Percentiles rank a stretch among this genome's conserved stretches.
Evolutionary conservation across 805 yeast species (phyloP).

Genomic region (Ogataea corticis): DNA sequence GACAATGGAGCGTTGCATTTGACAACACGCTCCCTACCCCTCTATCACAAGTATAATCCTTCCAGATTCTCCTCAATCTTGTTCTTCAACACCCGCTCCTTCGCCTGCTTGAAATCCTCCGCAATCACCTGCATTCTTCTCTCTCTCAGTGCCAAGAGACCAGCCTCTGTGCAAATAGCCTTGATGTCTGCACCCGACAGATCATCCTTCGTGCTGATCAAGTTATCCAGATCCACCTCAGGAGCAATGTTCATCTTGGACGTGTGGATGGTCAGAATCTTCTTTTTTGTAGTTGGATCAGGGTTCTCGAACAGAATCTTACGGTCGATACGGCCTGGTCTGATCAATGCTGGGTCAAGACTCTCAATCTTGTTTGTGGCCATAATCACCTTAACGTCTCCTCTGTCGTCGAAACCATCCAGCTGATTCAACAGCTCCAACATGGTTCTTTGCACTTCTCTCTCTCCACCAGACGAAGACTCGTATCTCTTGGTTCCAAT

Average conservation of each 20-base stretch:
- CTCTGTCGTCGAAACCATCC: conserved; percentile 96
- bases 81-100: conserved; percentile 93
- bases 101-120: conserved; percentile 88
- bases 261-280: conserved; percentile 89
- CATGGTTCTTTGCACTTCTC: conserved; percentile 98
- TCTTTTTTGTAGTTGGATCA: conserved; percentile 87
- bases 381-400: conserved; percentile 97
- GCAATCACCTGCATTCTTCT: conserved; percentile 97
- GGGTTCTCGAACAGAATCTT: conserved; percentile 96
- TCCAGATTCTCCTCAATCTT: conserved; percentile 95
- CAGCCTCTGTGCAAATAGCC: conserved; percentile 97
- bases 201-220: conserved; percentile 89
- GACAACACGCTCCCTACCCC: not conserved
- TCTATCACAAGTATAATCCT: conserved; percentile 67
- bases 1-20: no score
- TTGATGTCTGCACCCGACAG: conserved; percentile 96
- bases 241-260: conserved; percentile 87
- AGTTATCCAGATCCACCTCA: conserved; percentile 86
- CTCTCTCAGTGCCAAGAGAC: conserved; percentile 91
- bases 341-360: conserved; percentile 90
- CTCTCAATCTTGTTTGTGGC: conserved; percentile 95
- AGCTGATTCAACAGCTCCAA: conserved; percentile 90
- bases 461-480: conserved; percentile 89
- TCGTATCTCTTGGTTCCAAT: conserved; percentile 98
- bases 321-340: conserved; percentile 97